Base-by-base conservation (phyloP, 768 basidiomycete genomes). In the Boletales sp. region DNA sequence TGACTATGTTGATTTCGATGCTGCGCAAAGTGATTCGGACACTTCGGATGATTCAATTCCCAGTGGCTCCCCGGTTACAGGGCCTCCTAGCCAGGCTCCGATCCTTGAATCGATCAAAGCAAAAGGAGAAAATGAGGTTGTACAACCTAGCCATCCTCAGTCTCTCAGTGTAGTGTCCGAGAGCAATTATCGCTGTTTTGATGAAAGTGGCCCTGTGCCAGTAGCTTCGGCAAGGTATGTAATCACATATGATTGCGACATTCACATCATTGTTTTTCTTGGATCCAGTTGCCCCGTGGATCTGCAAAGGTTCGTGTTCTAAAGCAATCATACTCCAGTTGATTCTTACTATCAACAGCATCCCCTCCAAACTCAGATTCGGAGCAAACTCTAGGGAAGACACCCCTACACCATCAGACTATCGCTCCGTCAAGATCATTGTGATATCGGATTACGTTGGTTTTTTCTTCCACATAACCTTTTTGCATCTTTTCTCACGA, bases 381-480 rank as follows among this genome's bases (percentile, higher is more conserved):
- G 42, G 31, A n/a, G 19, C 42, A 14, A 5, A 36, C 35, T 17
- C 48, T 21, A 11, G 21, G 14, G 18, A 15, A 12, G 8, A 14
- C 4, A 10, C 18, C 19, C 9, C 40, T 2, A 4, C 32, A 15
- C 60, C 57, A 9, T 41, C 30, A 11, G 46, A 56, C 38, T 45
- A 43, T 14, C 67, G 66, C 4, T 44, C 55, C 32, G 46, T 68
- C 13, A 68, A 69, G 58, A 59, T 68, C 25, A 64, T 70, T 5
- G 60, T 70, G 17, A 48, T 68, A 38, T 68, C 68, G 41, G 66
- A 68, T 53, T 68, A 62, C 50, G 68, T 68, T 41, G 17, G 57
- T 44, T 30, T 44, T 30, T 11, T 7, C 39, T 39, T 30, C 21
- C 13, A 34, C 15, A 11, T 11, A 21, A 13, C 13, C 8, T 35